Base-by-base conservation (phyloP, 495 filamentous ascomycete species). In the Hyaloscypha hepaticicola region DNA sequence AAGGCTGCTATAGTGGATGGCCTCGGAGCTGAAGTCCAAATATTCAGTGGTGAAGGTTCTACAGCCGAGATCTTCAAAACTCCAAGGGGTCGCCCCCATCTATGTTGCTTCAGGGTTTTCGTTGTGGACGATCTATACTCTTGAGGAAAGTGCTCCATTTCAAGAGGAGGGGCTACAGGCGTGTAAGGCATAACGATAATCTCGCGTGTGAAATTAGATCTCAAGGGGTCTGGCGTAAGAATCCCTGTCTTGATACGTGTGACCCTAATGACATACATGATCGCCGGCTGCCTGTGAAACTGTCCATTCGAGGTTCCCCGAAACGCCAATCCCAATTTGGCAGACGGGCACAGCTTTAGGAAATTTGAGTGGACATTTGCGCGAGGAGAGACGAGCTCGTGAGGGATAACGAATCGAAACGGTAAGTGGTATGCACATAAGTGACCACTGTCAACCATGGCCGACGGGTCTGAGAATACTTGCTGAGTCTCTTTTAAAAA, bases 301-400 rank as follows among this genome's bases (percentile, higher is more conserved):
- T 27, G 26, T 61, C 45, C 26, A n/a, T 5, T 12, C 12, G 48
- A 19, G n/a, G 24, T 25, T 5, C 11, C 14, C 26, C 59, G 27
- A 12, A 26, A 60, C 26, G 26, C 58, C 58, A 22, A 25, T 5
- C 59, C 59, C 31, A 16, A 4, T 51, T 53, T 52, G 19, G 59
- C 31, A 1, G 59, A 61, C 2, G 59, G 59, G 52, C 59, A 61
- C 41, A 61, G n/a, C 22, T 60, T 60, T n/a, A 60, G 57, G 57
- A 60, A 60, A n/a, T 60, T 24, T 60, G 57, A n/a, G 9, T 60
- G 57, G 24, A 60, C 57, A 45, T 60, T 24, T 60, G 57, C 41
- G 19, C 57, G 57, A 60, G 57, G 31, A 24, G 57, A 60, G 29
- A 60, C 45, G 31, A 60, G 33, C 57, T 60, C 9, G 57, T 60